These are phyloP conservation scores for Tephrocybe sp. DNA, from an alignment of 768 basidiomycete genomes.

Conservation along the genomic window DNA sequence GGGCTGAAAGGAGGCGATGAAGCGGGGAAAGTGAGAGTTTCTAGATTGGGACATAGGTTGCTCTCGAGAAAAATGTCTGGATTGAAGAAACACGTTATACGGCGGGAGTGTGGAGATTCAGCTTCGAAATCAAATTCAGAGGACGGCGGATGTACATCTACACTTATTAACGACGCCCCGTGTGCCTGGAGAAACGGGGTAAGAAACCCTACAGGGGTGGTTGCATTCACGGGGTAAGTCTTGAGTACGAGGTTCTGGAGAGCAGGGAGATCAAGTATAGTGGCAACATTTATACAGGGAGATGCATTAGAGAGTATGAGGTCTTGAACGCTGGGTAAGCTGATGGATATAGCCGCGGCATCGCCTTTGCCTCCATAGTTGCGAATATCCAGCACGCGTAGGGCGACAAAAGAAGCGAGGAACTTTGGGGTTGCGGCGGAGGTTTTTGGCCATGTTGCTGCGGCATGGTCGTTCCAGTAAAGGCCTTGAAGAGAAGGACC, in stretches of 20 bases:
- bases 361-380: conserved; percentile 32
- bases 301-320: conserved; percentile 42
- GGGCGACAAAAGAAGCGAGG: conserved; percentile 37
- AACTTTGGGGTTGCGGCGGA: conserved; percentile 33
- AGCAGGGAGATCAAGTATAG: conserved; percentile 39
- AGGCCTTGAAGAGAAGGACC: conserved; percentile 42
- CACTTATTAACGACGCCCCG: conserved; percentile 35
- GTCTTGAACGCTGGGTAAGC: conserved; percentile 41
- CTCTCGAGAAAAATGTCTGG: conserved; percentile 43
- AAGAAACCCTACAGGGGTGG: conserved; percentile 24
- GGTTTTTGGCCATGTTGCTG: conserved; percentile 15
- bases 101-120: conserved; percentile 22
- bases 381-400: conserved; percentile 48
- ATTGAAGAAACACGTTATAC: conserved; percentile 32
- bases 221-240: conserved; percentile 20
- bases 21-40: conserved; percentile 41
- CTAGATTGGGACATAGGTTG: conserved; percentile 44
- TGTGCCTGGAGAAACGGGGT: conserved; percentile 40
- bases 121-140: conserved; percentile 33
- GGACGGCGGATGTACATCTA: conserved; percentile 41
- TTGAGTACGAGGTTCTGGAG: conserved; percentile 44
- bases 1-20: conserved; percentile 30
- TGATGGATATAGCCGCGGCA: conserved; percentile 22
- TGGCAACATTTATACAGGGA: conserved; percentile 37
- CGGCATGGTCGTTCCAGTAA: conserved; percentile 41